A percentile compares a stretch with the other conserved stretches of the same genome.
These are phyloP conservation scores for Pythium rhizo-oryzae DNA, from an alignment of 352 stramenopile genomes.

Conservation along the genomic window DNA sequence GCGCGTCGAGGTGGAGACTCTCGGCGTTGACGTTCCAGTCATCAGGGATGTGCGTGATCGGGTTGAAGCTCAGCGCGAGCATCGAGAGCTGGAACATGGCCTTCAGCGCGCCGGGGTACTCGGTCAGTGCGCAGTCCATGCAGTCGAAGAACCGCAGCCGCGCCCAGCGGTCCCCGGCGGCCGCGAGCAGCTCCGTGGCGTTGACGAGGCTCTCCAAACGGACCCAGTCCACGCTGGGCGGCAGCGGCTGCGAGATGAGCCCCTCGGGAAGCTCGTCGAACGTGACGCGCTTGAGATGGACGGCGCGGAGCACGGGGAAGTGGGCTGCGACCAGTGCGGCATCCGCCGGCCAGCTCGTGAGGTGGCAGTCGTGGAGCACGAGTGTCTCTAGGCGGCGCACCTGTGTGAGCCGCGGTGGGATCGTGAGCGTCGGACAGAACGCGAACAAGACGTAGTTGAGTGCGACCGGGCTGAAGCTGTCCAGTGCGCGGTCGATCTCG, in stretches of 20 bases:
- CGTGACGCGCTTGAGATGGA: neutral
- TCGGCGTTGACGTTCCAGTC: neutral
- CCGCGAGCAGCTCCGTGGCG: neutral
- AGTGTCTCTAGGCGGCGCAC: neutral
- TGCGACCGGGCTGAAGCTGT: neutral
- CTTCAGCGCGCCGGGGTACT: neutral
- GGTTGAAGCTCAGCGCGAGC: neutral
- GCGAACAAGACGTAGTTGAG: neutral
- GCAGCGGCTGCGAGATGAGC: neutral
- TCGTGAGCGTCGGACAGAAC: neutral
- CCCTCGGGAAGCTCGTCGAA: neutral
- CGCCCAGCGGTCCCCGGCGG: neutral
- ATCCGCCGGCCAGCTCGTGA: neutral
- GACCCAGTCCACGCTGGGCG: conserved; percentile 10
- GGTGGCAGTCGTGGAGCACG: neutral
- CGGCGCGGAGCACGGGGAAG: neutral
- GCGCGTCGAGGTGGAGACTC: neutral
- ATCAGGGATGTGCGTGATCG: neutral
- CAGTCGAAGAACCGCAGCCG: conserved; percentile 4
- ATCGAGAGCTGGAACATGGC: neutral
- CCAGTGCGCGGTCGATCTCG: conserved; percentile 1
- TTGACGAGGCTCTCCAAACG: neutral
- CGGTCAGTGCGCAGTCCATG: neutral
- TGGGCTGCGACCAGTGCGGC: neutral
- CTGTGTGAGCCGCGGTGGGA: neutral